These are phyloP conservation scores for Pseudogymnoascus sp. DNA, from an alignment of 2,329 filamentous ascomycete species.

Conservation along the genomic window DNA sequence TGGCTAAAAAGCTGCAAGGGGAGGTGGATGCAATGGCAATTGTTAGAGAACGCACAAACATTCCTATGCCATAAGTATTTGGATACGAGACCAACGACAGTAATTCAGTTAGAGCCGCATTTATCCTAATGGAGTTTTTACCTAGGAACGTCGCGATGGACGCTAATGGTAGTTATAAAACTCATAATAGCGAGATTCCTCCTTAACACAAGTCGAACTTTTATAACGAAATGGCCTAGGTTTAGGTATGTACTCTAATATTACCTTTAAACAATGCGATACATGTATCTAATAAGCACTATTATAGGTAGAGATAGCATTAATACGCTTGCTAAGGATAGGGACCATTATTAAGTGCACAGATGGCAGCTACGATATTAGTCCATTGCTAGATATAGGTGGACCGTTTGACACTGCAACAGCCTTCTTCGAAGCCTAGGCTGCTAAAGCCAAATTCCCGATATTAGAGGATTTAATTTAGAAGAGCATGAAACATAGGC, in stretches of 20 bases:
- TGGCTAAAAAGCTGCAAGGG: background rate
- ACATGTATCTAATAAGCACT: slow-evolving; percentile 39
- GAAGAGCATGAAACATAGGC: slow-evolving; percentile 14
- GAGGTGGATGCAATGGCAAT: background rate
- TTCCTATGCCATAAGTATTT: background rate
- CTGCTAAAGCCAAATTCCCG: slow-evolving; percentile 15
- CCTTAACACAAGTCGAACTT: background rate
- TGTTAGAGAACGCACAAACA: background rate
- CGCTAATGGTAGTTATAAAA: background rate
- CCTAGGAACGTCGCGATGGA: background rate
- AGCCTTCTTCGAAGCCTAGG: slow-evolving; percentile 20
- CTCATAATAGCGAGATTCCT: background rate
- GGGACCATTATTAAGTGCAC: background rate
- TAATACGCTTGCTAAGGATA: slow-evolving; percentile 33
- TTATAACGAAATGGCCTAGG: background rate
- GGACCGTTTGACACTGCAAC: slow-evolving; percentile 21
- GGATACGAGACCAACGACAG: background rate
- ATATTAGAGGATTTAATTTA: background rate
- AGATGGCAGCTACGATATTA: background rate
- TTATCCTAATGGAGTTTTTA: background rate
- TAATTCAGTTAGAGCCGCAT: background rate
- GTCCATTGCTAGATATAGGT: slow-evolving; percentile 18
- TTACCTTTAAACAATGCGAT: slow-evolving; percentile 41
- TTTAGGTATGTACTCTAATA: background rate
- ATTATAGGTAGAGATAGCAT: slow-evolving; percentile 19